Evolutionary conservation across 768 basidiomycete genomes (phyloP).

Genomic region (Agrocybe pediades): DNA sequence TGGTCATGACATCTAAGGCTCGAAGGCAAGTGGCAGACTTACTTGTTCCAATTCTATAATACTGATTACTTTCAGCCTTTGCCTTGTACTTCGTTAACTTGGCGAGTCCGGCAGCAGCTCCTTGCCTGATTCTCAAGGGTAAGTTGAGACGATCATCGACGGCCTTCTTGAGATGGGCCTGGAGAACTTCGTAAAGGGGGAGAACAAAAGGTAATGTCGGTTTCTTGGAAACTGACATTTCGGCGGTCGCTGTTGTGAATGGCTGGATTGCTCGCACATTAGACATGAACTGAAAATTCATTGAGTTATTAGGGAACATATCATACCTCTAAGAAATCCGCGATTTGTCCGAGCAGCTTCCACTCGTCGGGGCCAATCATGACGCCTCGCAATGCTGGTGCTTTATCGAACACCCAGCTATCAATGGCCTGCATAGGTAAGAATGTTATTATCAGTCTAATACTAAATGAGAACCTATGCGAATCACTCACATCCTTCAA

Average conservation of each 20-base stretch:
- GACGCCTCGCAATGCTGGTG: conserved; percentile 11
- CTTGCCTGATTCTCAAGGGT: conserved; percentile 16
- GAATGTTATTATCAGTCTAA: background rate
- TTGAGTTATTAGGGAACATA: no score
- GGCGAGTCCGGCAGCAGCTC: conserved; percentile 20
- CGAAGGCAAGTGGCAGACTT: conserved; percentile 8
- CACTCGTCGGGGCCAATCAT: conserved; percentile 19
- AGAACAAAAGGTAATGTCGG: conserved; percentile 23
- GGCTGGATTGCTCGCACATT: no score
- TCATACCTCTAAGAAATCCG: conserved; percentile 21
- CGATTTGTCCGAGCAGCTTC: conserved; percentile 19
- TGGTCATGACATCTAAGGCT: background rate
- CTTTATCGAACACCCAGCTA: conserved; percentile 26
- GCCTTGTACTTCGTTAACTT: conserved; percentile 29
- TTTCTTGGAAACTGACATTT: background rate
- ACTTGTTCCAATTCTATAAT: conserved; percentile 29
- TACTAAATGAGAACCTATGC: background rate
- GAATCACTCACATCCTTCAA: conserved; percentile 23
- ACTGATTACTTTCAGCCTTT: conserved; percentile 24
- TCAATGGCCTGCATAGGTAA: conserved; percentile 29
- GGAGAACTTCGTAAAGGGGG: conserved; percentile 28
- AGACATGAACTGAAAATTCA: no score
- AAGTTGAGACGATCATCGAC: background rate
- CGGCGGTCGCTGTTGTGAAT: background rate
- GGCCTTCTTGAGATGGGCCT: conserved; percentile 16